Evolutionary conservation across 2,329 filamentous ascomycete species (phyloP), one percentile per base, ranked within the genome.

Genomic region (Thermomyces lanuginosus): DNA sequence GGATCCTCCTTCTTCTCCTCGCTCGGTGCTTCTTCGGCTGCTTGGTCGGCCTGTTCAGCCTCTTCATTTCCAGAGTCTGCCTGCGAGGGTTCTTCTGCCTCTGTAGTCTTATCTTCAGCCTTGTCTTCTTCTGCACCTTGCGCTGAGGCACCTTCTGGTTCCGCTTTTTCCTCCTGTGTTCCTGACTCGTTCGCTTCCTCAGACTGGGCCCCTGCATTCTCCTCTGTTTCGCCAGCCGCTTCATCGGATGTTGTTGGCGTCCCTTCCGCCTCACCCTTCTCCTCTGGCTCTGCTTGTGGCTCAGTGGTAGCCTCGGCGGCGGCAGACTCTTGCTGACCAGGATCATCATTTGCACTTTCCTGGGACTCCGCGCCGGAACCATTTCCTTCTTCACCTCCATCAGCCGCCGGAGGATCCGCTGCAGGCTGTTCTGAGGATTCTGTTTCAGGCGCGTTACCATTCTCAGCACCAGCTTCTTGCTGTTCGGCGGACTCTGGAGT

Each of bases 31-130:
- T 31, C 36, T 24, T 30, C 33, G 8, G 30, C 30, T 22, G 36
- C 18, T 8, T 38, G 36, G 23, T 42, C 36, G 10, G 30, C 16
- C 24, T 36, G 31, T 33, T 40, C 26, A 36, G 30, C 14, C 17
- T 26, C 11, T 13, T 36, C 18, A 22, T n/a, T n/a, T n/a, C n/a
- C n/a, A n/a, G n/a, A n/a, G n/a, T 33, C 28, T 41, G 36, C 27
- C 38, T 45, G 18, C 7, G 21, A 23, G 27, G 26, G 21, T 11
- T 33, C 32, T 29, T 36, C 32, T 16, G 27, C 16, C 23, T 35
- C 32, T 6, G 30, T 16, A 3, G 33, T 9, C 14, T 25, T 9
- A 5, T 29, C 36, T 14, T 29, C 24, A 16, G 16, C 21, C 4
- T 25, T 15, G 14, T 32, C 30, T 6, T 28, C 26, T 7, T 16